phyloP scores from a whole-genome alignment of 345 rosid species.

The Erucastrum elatum region DNA sequence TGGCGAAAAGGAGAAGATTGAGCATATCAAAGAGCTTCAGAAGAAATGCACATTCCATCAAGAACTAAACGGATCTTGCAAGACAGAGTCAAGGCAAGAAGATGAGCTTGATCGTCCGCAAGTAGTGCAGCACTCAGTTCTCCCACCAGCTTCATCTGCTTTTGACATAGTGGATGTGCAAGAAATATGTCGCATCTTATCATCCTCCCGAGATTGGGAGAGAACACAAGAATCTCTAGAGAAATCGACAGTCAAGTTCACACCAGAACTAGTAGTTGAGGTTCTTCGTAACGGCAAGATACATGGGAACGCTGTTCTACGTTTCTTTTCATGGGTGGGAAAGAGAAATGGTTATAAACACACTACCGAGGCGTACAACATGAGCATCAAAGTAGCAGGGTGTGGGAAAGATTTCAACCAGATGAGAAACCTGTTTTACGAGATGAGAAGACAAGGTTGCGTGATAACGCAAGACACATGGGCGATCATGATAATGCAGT shows the following conservation, averaged over 20 bases:
- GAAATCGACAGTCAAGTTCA: slow-evolving; percentile 50
- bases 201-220: slow-evolving; percentile 44
- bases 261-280: slow-evolving; percentile 67
- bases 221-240: slow-evolving; percentile 53
- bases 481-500: slow-evolving; percentile 87
- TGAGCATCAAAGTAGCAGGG: slow-evolving; percentile 83
- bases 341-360: slow-evolving; percentile 62
- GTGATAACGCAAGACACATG: slow-evolving; percentile 66
- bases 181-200: slow-evolving; percentile 52
- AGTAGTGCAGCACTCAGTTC: slow-evolving; percentile 23
- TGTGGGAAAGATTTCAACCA: slow-evolving; percentile 74
- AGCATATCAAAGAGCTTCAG: slow-evolving; percentile 54
- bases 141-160: slow-evolving; percentile 32
- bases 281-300: slow-evolving; percentile 42
- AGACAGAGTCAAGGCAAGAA: slow-evolving; percentile 23
- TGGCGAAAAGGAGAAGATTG: slow-evolving; percentile 53
- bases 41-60: slow-evolving; percentile 30
- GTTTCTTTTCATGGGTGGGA: slow-evolving; percentile 76
- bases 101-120: slow-evolving; percentile 23
- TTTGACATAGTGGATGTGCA: slow-evolving; percentile 46
- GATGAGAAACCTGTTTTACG: slow-evolving; percentile 77
- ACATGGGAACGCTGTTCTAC: slow-evolving; percentile 59
- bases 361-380: slow-evolving; percentile 76
- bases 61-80: slow-evolving; percentile 17
- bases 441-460: slow-evolving; percentile 72